A percentile compares a stretch with the other conserved stretches of the same genome.
These are phyloP conservation scores for Acorus gramineus DNA, from an alignment of 106 monocot species.

Conservation along the genomic window DNA sequence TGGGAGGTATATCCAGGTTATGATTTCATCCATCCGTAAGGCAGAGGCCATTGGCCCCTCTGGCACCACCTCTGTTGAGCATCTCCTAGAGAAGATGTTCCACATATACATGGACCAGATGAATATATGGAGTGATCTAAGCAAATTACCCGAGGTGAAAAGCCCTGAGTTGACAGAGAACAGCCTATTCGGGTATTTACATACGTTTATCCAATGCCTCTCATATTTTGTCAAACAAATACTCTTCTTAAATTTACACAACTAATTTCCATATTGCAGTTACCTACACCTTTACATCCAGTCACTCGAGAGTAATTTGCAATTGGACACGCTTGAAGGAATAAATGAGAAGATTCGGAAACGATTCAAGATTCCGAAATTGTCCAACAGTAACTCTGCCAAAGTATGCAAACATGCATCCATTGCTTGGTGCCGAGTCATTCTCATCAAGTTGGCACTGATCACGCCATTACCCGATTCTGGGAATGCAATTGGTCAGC, in stretches of 20 bases:
- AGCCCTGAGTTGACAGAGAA: constrained; percentile 60
- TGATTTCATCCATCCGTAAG: constrained; percentile 44
- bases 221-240: neutral
- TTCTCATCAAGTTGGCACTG: constrained; percentile 59
- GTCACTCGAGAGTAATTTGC: constrained; percentile 49
- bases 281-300: constrained; percentile 79
- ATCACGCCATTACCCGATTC: constrained; percentile 57
- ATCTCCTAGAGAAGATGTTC: constrained; percentile 79
- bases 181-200: constrained; percentile 49
- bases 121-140: constrained; percentile 64
- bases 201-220: neutral
- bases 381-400: constrained; percentile 45
- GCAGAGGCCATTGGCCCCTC: constrained; percentile 17
- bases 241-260: neutral
- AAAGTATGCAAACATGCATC: constrained; percentile 87
- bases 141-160: constrained; percentile 70
- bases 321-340: constrained; percentile 65
- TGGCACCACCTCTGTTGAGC: constrained; percentile 34
- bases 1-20: constrained; percentile 76
- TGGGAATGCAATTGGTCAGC: constrained; percentile 8
- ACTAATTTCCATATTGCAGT: constrained; percentile 18
- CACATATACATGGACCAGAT: constrained; percentile 80
- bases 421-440: constrained; percentile 78
- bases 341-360: constrained; percentile 92
- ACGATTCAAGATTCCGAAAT: constrained; percentile 87